These are phyloP conservation scores for Kodamaea neixiangensis DNA, from an alignment of 805 yeast species.

Conservation along the genomic window DNA sequence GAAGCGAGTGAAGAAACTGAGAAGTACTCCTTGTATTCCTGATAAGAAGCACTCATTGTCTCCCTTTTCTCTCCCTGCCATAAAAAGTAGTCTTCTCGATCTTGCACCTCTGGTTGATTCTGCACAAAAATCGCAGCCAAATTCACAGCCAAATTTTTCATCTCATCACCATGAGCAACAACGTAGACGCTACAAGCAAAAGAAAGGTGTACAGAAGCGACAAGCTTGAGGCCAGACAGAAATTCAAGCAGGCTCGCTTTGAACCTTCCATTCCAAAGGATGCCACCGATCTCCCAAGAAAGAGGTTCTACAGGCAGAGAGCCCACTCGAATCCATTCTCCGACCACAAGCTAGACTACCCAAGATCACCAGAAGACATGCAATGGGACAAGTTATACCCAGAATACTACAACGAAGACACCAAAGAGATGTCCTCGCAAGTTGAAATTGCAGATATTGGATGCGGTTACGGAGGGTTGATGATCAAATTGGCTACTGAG, in stretches of 20 bases:
- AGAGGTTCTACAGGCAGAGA: slow-evolving; percentile 90
- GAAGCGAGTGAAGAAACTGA: too few species aligned
- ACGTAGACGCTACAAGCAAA: slow-evolving; percentile 32
- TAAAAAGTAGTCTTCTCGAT: neutral
- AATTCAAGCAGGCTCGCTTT: slow-evolving; percentile 47
- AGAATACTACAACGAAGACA: slow-evolving; percentile 44
- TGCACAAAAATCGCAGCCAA: slow-evolving; percentile 5
- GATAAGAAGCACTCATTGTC: too few species aligned
- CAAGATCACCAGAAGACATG: slow-evolving; percentile 78
- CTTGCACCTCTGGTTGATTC: neutral
- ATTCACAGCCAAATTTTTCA: slow-evolving; percentile 1
- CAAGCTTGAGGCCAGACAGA: slow-evolving; percentile 46
- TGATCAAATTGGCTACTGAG: slow-evolving; percentile 74
- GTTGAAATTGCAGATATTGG: slow-evolving; percentile 96
- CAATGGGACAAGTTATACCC: slow-evolving; percentile 85
- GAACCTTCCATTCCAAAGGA: slow-evolving; percentile 25
- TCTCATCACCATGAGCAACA: slow-evolving; percentile 6
- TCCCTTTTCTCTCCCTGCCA: neutral
- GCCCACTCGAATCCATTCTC: slow-evolving; percentile 98
- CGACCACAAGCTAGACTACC: slow-evolving; percentile 91
- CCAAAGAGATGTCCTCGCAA: slow-evolving; percentile 44
- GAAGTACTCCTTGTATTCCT: too few species aligned
- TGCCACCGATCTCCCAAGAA: slow-evolving; percentile 65
- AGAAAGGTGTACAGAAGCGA: slow-evolving; percentile 52
- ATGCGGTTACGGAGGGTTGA: slow-evolving; percentile 95